Percentiles rank a stretch among this genome's conserved stretches.
Conservation (phyloP, 805 yeast genomes). For the Yamadazyma scolyti region DNA sequence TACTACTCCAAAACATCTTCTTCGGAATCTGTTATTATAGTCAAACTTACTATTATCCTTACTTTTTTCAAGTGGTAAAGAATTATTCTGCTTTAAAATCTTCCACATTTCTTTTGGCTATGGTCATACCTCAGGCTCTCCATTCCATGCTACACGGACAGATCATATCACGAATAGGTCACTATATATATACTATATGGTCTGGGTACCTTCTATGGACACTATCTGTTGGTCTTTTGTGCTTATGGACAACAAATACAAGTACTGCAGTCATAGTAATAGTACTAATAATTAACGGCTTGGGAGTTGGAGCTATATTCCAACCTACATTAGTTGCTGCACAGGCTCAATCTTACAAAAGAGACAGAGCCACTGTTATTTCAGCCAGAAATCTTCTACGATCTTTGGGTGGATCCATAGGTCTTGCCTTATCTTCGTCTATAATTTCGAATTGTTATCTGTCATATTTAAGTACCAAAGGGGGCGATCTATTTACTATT, state of each 20-base stretch:
- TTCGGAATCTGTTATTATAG: constrained; percentile 49
- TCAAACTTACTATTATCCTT: constrained; percentile 41
- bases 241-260: constrained; percentile 23
- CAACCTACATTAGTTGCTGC: constrained; percentile 56
- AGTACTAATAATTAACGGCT: constrained; percentile 12
- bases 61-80: constrained; percentile 26
- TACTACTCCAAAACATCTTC: constrained; percentile 31
- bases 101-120: constrained; percentile 31
- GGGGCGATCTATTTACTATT: neutral
- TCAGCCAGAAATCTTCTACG: constrained; percentile 52
- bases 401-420: constrained; percentile 57
- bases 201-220: constrained; percentile 41
- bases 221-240: constrained; percentile 35
- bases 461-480: neutral
- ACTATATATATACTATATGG: constrained; percentile 37
- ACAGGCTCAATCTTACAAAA: constrained; percentile 45
- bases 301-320: constrained; percentile 48
- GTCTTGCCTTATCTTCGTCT: constrained; percentile 44
- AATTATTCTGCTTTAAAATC: constrained; percentile 35
- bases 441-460: constrained; percentile 27
- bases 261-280: constrained; percentile 25
- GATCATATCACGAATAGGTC: constrained; percentile 37
- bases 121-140: constrained; percentile 40
- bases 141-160: constrained; percentile 43
- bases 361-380: constrained; percentile 57